These are phyloP conservation scores for Neckera pumila DNA, from an alignment of 225 moss, liverwort and hornwort species.

Conservation along the genomic window DNA sequence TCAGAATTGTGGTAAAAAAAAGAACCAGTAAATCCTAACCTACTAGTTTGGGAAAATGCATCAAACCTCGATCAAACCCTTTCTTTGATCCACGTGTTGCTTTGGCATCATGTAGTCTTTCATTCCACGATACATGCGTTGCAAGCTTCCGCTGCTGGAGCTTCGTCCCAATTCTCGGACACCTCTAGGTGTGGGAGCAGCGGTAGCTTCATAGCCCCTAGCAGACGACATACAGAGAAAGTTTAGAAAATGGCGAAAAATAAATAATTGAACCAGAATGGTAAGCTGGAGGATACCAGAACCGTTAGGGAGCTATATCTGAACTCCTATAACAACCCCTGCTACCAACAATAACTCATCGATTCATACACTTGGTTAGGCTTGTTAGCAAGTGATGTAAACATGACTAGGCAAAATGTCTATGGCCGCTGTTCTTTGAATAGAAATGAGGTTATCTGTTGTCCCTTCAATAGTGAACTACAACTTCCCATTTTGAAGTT, in stretches of 20 bases:
- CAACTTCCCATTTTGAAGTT: not conserved
- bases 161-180: slow-evolving; percentile 1
- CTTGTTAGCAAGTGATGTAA: not conserved
- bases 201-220: slow-evolving; percentile 11
- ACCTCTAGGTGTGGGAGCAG: slow-evolving; percentile 17
- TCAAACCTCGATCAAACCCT: slow-evolving; percentile 84
- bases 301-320: not conserved
- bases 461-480: not conserved
- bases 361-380: not conserved
- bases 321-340: not conserved
- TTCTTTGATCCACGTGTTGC: slow-evolving; percentile 58
- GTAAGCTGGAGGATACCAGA: not conserved
- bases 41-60: not conserved
- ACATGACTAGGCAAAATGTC: not conserved
- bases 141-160: slow-evolving; percentile 53
- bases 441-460: not conserved
- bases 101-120: slow-evolving; percentile 64
- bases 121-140: slow-evolving; percentile 60
- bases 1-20: not conserved
- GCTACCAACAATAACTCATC: not conserved
- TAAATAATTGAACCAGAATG: not conserved
- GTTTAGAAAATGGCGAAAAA: not conserved
- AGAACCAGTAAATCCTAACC: not conserved
- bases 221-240: not conserved
- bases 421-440: not conserved